These are phyloP conservation scores for Globisporangium parvum DNA, from an alignment of 352 stramenopile species.

Conservation along the genomic window DNA sequence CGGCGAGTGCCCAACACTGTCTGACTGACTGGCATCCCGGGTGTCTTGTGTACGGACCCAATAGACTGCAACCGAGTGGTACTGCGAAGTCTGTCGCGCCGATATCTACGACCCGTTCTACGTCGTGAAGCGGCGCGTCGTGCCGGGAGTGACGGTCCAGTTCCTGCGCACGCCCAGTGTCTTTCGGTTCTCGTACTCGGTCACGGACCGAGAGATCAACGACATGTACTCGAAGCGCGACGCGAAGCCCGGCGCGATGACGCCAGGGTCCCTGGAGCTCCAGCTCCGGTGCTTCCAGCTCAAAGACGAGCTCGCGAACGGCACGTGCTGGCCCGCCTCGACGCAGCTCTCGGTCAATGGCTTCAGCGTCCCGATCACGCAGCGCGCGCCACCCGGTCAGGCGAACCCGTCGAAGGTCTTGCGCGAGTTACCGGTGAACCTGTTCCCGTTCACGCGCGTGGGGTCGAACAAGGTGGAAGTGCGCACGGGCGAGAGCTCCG, in stretches of 20 bases:
- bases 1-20: too few relatives aligned
- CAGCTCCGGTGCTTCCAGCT: constrained; percentile 74
- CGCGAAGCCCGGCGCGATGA: constrained; percentile 42
- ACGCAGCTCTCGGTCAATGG: constrained; percentile 67
- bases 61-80: constrained; percentile 48
- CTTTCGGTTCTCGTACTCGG: constrained; percentile 59
- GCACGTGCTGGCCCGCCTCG: constrained; percentile 66
- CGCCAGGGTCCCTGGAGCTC: constrained; percentile 55
- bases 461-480: constrained; percentile 76
- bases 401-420: constrained; percentile 80
- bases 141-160: constrained; percentile 51
- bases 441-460: constrained; percentile 62
- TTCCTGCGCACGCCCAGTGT: constrained; percentile 44
- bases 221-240: constrained; percentile 58
- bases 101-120: constrained; percentile 73
- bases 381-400: constrained; percentile 65
- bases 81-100: constrained; percentile 65
- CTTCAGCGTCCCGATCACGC: constrained; percentile 57
- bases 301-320: constrained; percentile 63
- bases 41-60: background rate
- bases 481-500: constrained; percentile 53
- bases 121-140: constrained; percentile 46
- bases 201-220: constrained; percentile 70
- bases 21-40: background rate
- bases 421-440: constrained; percentile 60